A percentile compares a stretch with the other conserved stretches of the same genome.
These are phyloP conservation scores for Lophiotrema nucula DNA, from an alignment of 495 filamentous ascomycete genomes.

Conservation along the genomic window DNA sequence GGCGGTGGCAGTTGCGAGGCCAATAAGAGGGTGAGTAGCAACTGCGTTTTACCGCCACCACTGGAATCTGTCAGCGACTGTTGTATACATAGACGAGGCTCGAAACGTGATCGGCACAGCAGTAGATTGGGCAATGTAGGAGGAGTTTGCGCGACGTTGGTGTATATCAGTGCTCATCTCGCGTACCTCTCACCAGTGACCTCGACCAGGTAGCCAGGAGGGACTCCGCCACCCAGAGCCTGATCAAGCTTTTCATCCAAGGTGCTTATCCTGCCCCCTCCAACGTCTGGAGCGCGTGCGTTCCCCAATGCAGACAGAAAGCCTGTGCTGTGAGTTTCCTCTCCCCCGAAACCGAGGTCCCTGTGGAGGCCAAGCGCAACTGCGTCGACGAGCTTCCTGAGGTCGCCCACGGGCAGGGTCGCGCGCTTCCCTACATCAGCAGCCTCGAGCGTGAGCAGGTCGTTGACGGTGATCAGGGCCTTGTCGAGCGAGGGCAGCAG, in stretches of 20 bases:
- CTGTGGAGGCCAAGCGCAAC: constrained; percentile 65
- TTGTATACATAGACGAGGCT: constrained; percentile 10
- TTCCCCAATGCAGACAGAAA: constrained; percentile 22
- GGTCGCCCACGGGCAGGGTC: constrained; percentile 73
- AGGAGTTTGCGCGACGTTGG: background rate
- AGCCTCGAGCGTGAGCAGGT: constrained; percentile 81
- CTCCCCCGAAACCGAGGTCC: constrained; percentile 54
- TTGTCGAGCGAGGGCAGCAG: constrained; percentile 79
- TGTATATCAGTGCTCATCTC: background rate
- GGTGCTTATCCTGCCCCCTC: constrained; percentile 71
- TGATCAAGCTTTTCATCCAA: constrained; percentile 71
- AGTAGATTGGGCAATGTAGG: background rate
- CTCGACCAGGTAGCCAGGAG: constrained; percentile 79
- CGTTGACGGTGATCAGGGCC: constrained; percentile 69
- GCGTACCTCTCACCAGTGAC: constrained; percentile 82
- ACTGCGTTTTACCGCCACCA: constrained; percentile 93
- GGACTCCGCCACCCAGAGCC: constrained; percentile 81
- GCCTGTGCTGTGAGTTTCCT: constrained; percentile 22
- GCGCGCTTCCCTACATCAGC: constrained; percentile 84
- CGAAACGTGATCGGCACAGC: background rate
- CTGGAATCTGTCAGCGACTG: constrained; percentile 44
- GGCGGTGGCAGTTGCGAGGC: constrained; percentile 75
- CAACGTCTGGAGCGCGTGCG: constrained; percentile 32
- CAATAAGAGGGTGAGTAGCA: constrained; percentile 79
- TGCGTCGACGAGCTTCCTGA: constrained; percentile 65